These are phyloP conservation scores for Fusarium tuaranense DNA, from an alignment of 2,329 filamentous ascomycete species.

Conservation along the genomic window DNA sequence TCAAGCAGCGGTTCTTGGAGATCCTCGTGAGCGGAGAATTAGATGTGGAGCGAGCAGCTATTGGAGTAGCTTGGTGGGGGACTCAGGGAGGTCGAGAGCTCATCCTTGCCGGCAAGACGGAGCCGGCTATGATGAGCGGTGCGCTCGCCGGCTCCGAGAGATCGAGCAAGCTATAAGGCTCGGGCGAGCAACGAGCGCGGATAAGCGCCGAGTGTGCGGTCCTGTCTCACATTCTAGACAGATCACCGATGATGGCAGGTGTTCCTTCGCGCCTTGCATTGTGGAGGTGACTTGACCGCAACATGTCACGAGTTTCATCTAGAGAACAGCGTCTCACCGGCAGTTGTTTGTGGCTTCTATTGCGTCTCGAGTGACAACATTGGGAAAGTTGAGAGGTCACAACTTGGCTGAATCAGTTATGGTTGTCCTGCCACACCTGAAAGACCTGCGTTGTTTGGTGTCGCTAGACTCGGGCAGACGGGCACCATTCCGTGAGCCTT, in stretches of 20 bases:
- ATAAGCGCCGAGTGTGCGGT: not conserved
- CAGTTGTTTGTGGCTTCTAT: conserved; percentile 11
- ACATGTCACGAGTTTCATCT: conserved; percentile 14
- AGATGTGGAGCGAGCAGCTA: conserved; percentile 84
- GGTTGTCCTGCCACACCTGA: not conserved
- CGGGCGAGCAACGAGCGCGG: not conserved
- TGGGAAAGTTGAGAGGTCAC: conserved; percentile 7
- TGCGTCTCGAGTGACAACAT: conserved; percentile 16
- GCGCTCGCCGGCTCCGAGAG: conserved; percentile 55
- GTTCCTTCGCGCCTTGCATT: not conserved
- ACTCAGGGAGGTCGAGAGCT: conserved; percentile 66
- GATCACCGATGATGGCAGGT: not conserved
- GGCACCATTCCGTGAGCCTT: not conserved
- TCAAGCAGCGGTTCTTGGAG: conserved; percentile 82
- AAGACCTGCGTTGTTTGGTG: not conserved
- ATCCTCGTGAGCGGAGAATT: conserved; percentile 84
- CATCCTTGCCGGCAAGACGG: conserved; percentile 50
- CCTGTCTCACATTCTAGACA: conserved; percentile 3
- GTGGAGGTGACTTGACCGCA: not conserved
- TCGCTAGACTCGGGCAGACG: conserved; percentile 1
- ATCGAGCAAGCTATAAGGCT: conserved; percentile 52
- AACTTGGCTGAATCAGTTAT: not conserved
- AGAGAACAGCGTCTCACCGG: conserved; percentile 2
- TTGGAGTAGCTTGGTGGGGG: conserved; percentile 90
- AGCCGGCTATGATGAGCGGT: conserved; percentile 65